A percentile compares a stretch with the other conserved stretches of the same genome.
Evolutionary conservation across 129 eudicot genomes (phyloP).

Genomic region (Flaveria ramosissima): DNA sequence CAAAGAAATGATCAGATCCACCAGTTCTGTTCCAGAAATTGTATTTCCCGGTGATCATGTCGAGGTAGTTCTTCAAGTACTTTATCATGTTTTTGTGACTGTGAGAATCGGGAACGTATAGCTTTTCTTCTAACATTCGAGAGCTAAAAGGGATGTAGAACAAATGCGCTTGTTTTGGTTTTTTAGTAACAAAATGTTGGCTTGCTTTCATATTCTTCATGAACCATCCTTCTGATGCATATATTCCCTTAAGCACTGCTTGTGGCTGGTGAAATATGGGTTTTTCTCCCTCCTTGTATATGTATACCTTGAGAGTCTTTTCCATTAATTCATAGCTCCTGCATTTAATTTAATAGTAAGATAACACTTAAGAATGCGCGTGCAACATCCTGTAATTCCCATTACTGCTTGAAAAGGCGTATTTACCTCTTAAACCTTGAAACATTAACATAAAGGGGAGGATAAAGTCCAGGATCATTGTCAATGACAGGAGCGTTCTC

Average conservation of each 20-base stretch:
- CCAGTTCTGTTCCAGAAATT: constrained; percentile 88
- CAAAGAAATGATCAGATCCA: constrained; percentile 94
- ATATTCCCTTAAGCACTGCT: constrained; percentile 69
- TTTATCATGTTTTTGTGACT: constrained; percentile 45
- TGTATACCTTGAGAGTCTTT: constrained; percentile 74
- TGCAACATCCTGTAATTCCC: not conserved
- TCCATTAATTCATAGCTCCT: constrained; percentile 96
- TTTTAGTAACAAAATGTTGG: constrained; percentile 56
- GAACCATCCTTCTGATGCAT: constrained; percentile 99
- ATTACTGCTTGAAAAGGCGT: not conserved
- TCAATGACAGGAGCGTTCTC: constrained; percentile 44
- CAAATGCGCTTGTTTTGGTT: constrained; percentile 64
- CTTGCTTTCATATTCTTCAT: constrained; percentile 71
- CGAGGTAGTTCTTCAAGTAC: constrained; percentile 55
- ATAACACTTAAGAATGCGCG: not conserved
- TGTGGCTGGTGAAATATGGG: constrained; percentile 79
- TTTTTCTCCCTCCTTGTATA: constrained; percentile 74
- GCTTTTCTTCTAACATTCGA: constrained; percentile 52
- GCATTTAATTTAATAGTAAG: constrained; percentile 18
- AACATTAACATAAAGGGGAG: constrained; percentile 68
- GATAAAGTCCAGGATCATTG: constrained; percentile 48
- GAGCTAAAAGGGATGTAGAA: constrained; percentile 92
- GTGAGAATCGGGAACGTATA: constrained; percentile 65
- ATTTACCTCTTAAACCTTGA: constrained; percentile 70
- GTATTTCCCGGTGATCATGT: constrained; percentile 51